Evolutionary conservation across 2,329 filamentous ascomycete species (phyloP), one percentile per base, ranked within the genome.

Genomic region (Teratosphaeria nubilosa): DNA sequence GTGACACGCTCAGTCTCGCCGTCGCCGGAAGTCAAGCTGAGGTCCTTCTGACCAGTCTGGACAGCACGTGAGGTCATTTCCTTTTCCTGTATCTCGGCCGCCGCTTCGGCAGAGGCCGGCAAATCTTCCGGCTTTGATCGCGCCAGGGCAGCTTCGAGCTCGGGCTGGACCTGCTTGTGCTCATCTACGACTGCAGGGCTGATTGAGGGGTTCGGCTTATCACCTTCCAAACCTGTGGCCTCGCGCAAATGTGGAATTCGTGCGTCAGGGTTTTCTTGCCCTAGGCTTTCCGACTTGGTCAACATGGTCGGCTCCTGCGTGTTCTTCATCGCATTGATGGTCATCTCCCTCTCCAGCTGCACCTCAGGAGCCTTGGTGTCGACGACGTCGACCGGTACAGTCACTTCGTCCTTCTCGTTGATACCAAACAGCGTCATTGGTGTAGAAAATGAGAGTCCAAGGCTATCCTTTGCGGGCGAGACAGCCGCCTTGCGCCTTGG

Each of bases 401-500:
- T 62, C 7, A 78, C 61, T n/a, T 66, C 60, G 50, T 75, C 74
- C 27, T 72, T 68, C 22, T 74, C 72, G n/a, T 75, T 72, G 58
- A 78, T 76, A 13, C 73, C 66, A 73, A 74, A 78, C 7, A 75
- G 60, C 5, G 71, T 74, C 25, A 70, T 66, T 10, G 74, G 63
- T 2, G 63, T 64, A 13, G 70, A 72, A 57, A 76, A 70, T 24
- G 78, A 74, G 69, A 64, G 74, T 5, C 32, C 32, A 7, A 58
- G 52, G 9, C 52, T 65, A 55, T 65, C 67, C 5, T 66, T 63
- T 27, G 69, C 69, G 13, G 68, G 70, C 20, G 68, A 69, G 55
- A 65, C 65, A 24, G 81, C 82, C 22, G 83, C 82, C 69, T 84
- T 86, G 69, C 91, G 82, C 64, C 91, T 83, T 65, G 90, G 86